Evolutionary conservation across 257 asterid species (phyloP).

Genomic region (Primulina eburnea): DNA sequence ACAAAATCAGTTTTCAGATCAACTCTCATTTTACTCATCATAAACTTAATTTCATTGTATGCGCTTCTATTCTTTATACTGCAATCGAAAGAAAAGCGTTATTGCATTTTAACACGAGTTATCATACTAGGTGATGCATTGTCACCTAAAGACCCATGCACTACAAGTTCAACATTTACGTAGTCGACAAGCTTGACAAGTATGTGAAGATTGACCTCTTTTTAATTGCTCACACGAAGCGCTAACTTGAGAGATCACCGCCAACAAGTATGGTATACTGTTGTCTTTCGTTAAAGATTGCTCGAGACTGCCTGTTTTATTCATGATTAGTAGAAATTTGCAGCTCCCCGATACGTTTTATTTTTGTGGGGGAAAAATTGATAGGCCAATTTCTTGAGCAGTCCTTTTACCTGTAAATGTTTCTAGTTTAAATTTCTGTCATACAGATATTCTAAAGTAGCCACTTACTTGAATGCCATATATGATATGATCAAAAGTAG

Average conservation of each 20-base stretch:
- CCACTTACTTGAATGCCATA: background rate
- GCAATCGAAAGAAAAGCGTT: background rate
- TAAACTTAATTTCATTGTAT: background rate
- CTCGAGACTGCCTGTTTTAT: slow-evolving; percentile 17
- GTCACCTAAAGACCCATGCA: slow-evolving; percentile 59
- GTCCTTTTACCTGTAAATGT: too few relatives aligned
- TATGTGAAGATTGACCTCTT: slow-evolving; percentile 27
- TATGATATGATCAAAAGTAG: too few relatives aligned
- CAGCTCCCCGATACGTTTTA: background rate
- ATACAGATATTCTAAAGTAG: background rate
- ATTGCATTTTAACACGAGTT: slow-evolving; percentile 25
- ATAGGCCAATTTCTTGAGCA: slow-evolving; percentile 15
- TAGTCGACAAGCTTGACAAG: slow-evolving; percentile 29
- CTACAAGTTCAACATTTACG: slow-evolving; percentile 41
- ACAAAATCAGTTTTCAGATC: background rate
- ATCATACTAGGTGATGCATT: slow-evolving; percentile 49
- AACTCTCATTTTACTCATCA: too few relatives aligned
- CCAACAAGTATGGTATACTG: background rate
- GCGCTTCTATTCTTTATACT: background rate
- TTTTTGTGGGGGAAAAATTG: background rate
- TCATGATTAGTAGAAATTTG: slow-evolving; percentile 19
- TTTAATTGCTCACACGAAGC: slow-evolving; percentile 30
- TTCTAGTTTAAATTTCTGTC: background rate
- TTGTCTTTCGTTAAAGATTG: slow-evolving; percentile 16
- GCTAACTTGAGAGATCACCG: slow-evolving; percentile 38